A percentile compares a stretch with the other conserved stretches of the same genome.
phyloP scores from a whole-genome alignment of 1,139 yeast genomes.

The Blastobotrys arbuscula region DNA sequence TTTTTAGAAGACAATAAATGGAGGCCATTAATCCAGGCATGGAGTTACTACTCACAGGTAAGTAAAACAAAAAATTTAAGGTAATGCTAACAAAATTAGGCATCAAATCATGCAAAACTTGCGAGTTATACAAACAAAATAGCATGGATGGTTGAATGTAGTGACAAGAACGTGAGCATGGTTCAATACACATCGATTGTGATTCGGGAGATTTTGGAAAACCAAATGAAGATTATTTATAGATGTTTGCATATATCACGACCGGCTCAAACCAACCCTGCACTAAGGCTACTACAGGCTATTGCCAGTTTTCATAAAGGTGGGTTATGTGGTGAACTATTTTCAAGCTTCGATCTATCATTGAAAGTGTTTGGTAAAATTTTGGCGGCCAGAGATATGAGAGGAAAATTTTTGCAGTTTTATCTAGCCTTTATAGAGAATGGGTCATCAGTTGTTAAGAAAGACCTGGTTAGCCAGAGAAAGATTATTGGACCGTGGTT shows the following conservation, averaged over 20 bases:
- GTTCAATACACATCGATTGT: constrained; percentile 38
- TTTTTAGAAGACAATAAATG: constrained; percentile 7
- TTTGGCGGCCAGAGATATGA: constrained; percentile 43
- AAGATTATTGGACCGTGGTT: constrained; percentile 60
- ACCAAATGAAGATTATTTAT: constrained; percentile 58
- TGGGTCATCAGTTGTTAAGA: constrained; percentile 51
- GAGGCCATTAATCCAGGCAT: constrained; percentile 42
- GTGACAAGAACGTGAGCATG: constrained; percentile 18
- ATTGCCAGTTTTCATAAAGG: constrained; percentile 49
- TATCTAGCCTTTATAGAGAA: constrained; percentile 50
- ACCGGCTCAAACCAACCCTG: constrained; percentile 58
- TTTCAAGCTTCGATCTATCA: constrained; percentile 63
- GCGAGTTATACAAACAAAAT: constrained; percentile 15
- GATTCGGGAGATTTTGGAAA: constrained; percentile 45
- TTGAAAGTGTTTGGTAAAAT: constrained; percentile 58
- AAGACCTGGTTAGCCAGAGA: constrained; percentile 55
- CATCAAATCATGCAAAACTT: constrained; percentile 17
- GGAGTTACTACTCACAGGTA: constrained; percentile 62
- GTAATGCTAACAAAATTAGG: constrained; percentile 2
- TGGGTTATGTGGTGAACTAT: constrained; percentile 48
- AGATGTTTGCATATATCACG: constrained; percentile 58
- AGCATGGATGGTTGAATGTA: constrained; percentile 17
- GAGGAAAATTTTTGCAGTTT: constrained; percentile 56
- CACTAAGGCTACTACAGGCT: constrained; percentile 49
- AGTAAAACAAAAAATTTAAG: constrained; percentile 1